Base-by-base conservation (phyloP, 2,329 filamentous ascomycete genomes). In the Lasiodiplodia sp. region DNA sequence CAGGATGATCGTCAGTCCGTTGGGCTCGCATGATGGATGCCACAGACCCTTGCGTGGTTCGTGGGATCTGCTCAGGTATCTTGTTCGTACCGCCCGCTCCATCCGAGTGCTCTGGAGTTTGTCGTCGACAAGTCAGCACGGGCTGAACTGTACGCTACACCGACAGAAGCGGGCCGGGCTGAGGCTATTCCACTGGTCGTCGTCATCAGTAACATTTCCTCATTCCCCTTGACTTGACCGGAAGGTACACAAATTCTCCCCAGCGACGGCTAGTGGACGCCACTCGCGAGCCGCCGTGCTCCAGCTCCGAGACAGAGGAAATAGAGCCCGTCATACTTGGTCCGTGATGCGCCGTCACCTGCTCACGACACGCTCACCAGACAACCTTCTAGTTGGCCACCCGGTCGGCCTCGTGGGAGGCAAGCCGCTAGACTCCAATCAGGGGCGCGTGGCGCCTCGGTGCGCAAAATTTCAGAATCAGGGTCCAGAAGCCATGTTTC, bases 31-130 rank as follows among this genome's bases (percentile, higher is more conserved):
- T 6, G 38, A n/a, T 14, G 23, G 18, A 16, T 23, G 18, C n/a
- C 31, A 16, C 12, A 12, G 56, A 63, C 58, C 58, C 58, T 51
- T 51, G 40, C 44, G 58, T 40, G 44, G 58, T 51, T 63, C 58
- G 49, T 47, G 49, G 31, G 58, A 63, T 63, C 58, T 49, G 28
- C 58, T 23, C 58, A 63, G 58, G 58, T 31, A 63, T 34, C 31
- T 34, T 34, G 31, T 34, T 34, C 58, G 38, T 62, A 49, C 38
- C 38, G 57, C n/a, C 25, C 28, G 31, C 23, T n/a, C 34, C 55
- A 38, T n/a, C 34, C 31, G 28, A 57, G 28, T 8, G 28, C 25
- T 34, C 28, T n/a, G n/a, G 53, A 56, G 34, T 21, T 28, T 21
- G 16, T 57, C 11, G 52, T 55, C 21, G 55, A 37, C 55, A 57